Percentiles rank a stretch among this genome's conserved stretches.
Conservation (phyloP, 1,284 basidiomycete genomes). For the Blastosporella zonata region DNA sequence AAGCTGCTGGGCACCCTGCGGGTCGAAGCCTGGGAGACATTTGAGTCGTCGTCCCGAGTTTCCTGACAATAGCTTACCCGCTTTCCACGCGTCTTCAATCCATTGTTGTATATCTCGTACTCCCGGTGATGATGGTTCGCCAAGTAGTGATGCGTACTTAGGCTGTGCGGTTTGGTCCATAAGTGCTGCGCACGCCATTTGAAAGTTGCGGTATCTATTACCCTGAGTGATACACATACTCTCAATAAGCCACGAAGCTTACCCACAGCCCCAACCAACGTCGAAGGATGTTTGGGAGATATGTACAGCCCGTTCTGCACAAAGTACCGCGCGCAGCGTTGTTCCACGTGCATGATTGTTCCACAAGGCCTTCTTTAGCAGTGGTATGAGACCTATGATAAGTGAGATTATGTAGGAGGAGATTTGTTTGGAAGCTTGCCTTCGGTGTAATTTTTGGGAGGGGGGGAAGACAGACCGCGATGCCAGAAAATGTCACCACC, state of each 20-base stretch:
- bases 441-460: conserved; percentile 73
- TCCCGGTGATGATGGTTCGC: conserved; percentile 56
- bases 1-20: conserved; percentile 61
- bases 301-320: conserved; percentile 60
- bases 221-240: background rate
- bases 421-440: conserved; percentile 37
- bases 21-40: conserved; percentile 65
- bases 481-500: conserved; percentile 66
- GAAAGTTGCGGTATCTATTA: conserved; percentile 79
- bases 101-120: conserved; percentile 71
- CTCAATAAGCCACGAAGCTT: conserved; percentile 21
- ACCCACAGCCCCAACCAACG: conserved; percentile 74
- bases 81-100: conserved; percentile 79
- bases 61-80: conserved; percentile 37
- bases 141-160: conserved; percentile 58
- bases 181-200: conserved; percentile 77
- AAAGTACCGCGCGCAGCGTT: conserved; percentile 63
- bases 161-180: conserved; percentile 62
- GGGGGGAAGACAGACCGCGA: conserved; percentile 37
- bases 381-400: conserved; percentile 59
- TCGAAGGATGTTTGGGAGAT: conserved; percentile 59
- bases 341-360: conserved; percentile 48
- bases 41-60: background rate
- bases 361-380: conserved; percentile 57
- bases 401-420: background rate